phyloP scores from a whole-genome alignment of 345 rosid species.

The Lepidium aucheri region DNA sequence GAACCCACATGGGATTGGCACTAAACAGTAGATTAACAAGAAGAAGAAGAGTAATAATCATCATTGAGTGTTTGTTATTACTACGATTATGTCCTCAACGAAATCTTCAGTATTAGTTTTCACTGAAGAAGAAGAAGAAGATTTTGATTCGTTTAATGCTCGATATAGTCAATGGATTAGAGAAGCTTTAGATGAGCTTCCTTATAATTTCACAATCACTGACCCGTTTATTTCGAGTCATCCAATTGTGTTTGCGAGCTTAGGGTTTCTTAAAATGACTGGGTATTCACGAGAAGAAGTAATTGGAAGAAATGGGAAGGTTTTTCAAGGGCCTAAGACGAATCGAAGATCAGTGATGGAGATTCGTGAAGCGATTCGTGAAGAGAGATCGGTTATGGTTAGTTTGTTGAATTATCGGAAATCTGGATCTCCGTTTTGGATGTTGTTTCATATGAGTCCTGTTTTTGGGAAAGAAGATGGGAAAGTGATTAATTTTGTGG shows the following conservation, averaged over 20 bases:
- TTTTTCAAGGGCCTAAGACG: slow-evolving; percentile 77
- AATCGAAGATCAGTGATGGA: slow-evolving; percentile 64
- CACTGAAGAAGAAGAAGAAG: slow-evolving; percentile 32
- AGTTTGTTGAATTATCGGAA: slow-evolving; percentile 71
- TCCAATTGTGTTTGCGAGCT: slow-evolving; percentile 86
- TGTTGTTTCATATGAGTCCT: slow-evolving; percentile 70
- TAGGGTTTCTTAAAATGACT: slow-evolving; percentile 65
- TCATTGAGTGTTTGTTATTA: slow-evolving; percentile 11
- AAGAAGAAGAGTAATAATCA: slow-evolving; percentile 11
- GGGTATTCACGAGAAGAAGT: slow-evolving; percentile 64
- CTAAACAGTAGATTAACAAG: slow-evolving; percentile 17
- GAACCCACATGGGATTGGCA: slow-evolving; percentile 66
- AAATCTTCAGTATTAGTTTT: slow-evolving; percentile 37
- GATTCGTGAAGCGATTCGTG: slow-evolving; percentile 78
- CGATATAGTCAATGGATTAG: slow-evolving; percentile 49
- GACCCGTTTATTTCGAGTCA: slow-evolving; percentile 80
- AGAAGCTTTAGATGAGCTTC: slow-evolving; percentile 66
- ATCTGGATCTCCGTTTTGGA: slow-evolving; percentile 91
- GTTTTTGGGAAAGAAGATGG: slow-evolving; percentile 59
- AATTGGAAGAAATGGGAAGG: slow-evolving; percentile 67
- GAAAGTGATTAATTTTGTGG: slow-evolving; percentile 60
- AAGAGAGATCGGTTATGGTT: slow-evolving; percentile 53
- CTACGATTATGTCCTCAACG: slow-evolving; percentile 44
- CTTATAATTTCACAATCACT: slow-evolving; percentile 75
- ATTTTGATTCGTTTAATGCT: slow-evolving; percentile 24